These are phyloP conservation scores for Scedosporium apiospermum DNA, from an alignment of 2,329 filamentous ascomycete genomes.

Conservation along the genomic window DNA sequence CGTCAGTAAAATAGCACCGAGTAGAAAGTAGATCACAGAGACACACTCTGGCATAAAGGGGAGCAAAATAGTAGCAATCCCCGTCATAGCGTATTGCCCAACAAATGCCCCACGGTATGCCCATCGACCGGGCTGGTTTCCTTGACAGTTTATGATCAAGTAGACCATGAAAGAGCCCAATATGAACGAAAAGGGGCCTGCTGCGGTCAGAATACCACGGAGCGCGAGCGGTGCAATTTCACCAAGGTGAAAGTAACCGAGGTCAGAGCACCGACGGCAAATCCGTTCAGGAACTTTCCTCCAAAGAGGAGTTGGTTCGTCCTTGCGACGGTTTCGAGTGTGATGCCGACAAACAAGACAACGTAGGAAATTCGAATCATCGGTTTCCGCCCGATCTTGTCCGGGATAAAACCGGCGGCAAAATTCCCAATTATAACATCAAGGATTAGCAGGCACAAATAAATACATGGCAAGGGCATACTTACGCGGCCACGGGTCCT, in stretches of 20 bases:
- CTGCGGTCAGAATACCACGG: conserved; percentile 18
- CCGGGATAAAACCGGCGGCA: conserved; percentile 22
- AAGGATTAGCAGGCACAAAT: not conserved
- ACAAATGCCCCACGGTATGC: conserved; percentile 20
- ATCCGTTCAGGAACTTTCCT: conserved; percentile 32
- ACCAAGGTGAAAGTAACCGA: conserved; percentile 18
- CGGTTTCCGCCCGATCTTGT: conserved; percentile 22
- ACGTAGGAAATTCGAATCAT: conserved; percentile 23
- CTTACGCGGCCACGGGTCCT: not conserved
- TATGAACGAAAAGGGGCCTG: conserved; percentile 19
- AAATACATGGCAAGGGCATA: not conserved
- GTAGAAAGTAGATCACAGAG: no score
- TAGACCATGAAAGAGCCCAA: conserved; percentile 21
- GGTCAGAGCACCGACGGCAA: conserved; percentile 20
- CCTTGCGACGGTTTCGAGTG: conserved; percentile 29
- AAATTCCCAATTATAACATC: conserved; percentile 18
- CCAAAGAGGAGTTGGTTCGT: conserved; percentile 29
- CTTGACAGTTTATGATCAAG: conserved; percentile 21
- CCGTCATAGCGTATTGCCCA: conserved; percentile 23
- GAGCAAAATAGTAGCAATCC: conserved; percentile 18
- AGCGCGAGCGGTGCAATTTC: conserved; percentile 19
- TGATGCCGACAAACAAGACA: conserved; percentile 26
- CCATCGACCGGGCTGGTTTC: conserved; percentile 18
- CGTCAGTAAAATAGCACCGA: no score
- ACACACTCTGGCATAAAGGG: conserved; percentile 11